These are phyloP conservation scores for Tremellales sp. DNA, from an alignment of 1,284 basidiomycete species.

Conservation along the genomic window DNA sequence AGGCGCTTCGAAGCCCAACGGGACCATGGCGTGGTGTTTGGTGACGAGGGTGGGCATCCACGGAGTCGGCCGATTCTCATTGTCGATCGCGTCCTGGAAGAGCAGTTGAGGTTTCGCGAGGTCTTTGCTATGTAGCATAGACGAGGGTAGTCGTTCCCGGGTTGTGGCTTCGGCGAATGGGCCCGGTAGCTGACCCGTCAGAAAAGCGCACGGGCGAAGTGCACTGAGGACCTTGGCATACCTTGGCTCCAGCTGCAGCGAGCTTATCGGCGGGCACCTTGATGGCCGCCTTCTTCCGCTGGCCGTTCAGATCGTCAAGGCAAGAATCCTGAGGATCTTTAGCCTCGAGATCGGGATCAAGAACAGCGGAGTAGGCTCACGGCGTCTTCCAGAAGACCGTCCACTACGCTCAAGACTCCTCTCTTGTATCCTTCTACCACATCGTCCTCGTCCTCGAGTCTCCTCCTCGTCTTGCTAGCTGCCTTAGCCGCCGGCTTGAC, in stretches of 20 bases:
- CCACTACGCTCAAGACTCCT: conserved; percentile 71
- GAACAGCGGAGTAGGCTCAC: conserved; percentile 52
- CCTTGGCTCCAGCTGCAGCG: conserved; percentile 27
- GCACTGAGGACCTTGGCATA: conserved; percentile 5
- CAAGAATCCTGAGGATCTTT: conserved; percentile 61
- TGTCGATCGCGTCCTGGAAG: conserved; percentile 62
- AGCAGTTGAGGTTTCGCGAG: conserved; percentile 72
- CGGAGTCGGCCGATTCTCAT: conserved; percentile 52
- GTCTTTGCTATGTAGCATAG: conserved; percentile 64
- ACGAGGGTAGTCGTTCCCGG: conserved; percentile 24
- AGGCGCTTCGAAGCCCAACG: conserved; percentile 54
- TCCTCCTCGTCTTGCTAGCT: conserved; percentile 21
- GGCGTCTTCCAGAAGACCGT: conserved; percentile 76
- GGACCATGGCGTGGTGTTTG: conserved; percentile 75
- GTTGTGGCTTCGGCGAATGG: conserved; percentile 19
- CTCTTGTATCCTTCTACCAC: conserved; percentile 73
- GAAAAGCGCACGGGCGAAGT: background rate
- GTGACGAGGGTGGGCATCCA: conserved; percentile 59
- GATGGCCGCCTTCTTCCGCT: conserved; percentile 57
- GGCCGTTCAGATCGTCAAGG: conserved; percentile 72
- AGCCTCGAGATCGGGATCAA: background rate
- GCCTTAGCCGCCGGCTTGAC: conserved; percentile 22
- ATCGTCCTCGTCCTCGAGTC: conserved; percentile 66
- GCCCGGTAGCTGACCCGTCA: conserved; percentile 25
- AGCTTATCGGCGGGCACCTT: conserved; percentile 25